phyloP scores from a whole-genome alignment of 2,329 filamentous ascomycete species.

The Pseudophaeomoniella oleicola region DNA sequence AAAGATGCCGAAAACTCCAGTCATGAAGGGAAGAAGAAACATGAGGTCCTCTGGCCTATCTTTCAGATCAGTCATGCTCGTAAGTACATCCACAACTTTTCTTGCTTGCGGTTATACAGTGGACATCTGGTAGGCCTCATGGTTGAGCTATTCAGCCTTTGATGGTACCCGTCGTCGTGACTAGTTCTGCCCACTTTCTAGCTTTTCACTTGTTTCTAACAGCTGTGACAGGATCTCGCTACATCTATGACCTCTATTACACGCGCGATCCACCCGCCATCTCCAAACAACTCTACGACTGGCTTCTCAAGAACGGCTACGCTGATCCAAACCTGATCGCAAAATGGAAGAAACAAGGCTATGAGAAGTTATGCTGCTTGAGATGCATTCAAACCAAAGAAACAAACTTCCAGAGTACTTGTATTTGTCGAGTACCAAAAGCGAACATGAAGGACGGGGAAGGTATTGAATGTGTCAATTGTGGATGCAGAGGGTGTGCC shows the following conservation, averaged over 20 bases:
- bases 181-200: too few relatives aligned
- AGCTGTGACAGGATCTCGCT: slow-evolving; percentile 46
- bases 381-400: slow-evolving; percentile 99
- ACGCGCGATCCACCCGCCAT: slow-evolving; percentile 73
- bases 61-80: slow-evolving; percentile 95
- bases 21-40: slow-evolving; percentile 63
- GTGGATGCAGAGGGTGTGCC: slow-evolving; percentile 81
- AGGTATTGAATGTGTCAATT: slow-evolving; percentile 85
- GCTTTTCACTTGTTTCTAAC: neutral
- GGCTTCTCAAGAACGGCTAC: slow-evolving; percentile 90
- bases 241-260: slow-evolving; percentile 97
- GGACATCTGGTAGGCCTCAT: too few relatives aligned
- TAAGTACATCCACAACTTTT: slow-evolving; percentile 23
- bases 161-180: too few relatives aligned
- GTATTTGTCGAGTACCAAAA: slow-evolving; percentile 87
- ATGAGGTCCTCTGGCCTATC: slow-evolving; percentile 91
- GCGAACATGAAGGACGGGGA: slow-evolving; percentile 81
- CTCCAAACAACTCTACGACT: slow-evolving; percentile 82
- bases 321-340: slow-evolving; percentile 91
- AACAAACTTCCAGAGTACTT: slow-evolving; percentile 96
- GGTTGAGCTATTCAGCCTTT: too few relatives aligned
- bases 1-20: slow-evolving; percentile 79
- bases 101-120: too few relatives aligned
- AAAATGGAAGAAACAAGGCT: slow-evolving; percentile 99
- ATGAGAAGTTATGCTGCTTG: slow-evolving; percentile 95